Evolutionary conservation across 169 alveolate genomes (phyloP).

Genomic region (Plasmodium yoelii): DNA sequence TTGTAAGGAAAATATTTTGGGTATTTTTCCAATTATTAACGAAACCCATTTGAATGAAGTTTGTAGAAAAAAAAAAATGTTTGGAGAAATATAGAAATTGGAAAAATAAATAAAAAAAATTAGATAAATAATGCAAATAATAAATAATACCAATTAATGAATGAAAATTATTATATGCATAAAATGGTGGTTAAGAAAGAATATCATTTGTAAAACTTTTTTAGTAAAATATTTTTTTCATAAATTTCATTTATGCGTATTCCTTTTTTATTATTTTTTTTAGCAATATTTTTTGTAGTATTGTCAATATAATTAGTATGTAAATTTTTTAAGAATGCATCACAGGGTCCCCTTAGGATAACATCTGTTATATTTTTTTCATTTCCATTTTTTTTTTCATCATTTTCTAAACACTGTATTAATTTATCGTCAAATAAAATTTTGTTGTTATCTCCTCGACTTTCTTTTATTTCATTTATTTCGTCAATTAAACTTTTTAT

Average conservation of each 20-base stretch:
- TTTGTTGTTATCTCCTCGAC: background rate
- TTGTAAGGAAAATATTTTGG: no score
- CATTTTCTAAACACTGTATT: background rate
- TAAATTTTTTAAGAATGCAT: background rate
- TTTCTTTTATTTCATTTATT: slow-evolving; percentile 17
- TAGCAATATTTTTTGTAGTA: background rate
- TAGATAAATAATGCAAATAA: no score
- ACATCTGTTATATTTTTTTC: no score
- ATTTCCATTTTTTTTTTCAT: background rate
- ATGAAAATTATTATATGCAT: background rate
- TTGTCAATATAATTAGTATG: background rate
- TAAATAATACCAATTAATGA: no score
- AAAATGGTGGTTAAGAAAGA: background rate
- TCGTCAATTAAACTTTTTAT: slow-evolving; percentile 36
- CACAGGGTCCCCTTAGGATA: no score
- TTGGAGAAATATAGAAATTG: no score
- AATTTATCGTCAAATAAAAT: no score
- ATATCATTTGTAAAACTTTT: slow-evolving; percentile 30
- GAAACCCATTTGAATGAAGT: no score
- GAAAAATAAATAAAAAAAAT: no score
- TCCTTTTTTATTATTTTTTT: slow-evolving; percentile 5
- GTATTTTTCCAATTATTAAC: no score
- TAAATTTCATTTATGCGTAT: slow-evolving; percentile 27
- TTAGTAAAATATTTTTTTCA: slow-evolving; percentile 19
- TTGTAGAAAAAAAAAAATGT: no score